These are phyloP conservation scores for Sporormia fimetaria DNA, from an alignment of 495 filamentous ascomycete species.

Conservation along the genomic window DNA sequence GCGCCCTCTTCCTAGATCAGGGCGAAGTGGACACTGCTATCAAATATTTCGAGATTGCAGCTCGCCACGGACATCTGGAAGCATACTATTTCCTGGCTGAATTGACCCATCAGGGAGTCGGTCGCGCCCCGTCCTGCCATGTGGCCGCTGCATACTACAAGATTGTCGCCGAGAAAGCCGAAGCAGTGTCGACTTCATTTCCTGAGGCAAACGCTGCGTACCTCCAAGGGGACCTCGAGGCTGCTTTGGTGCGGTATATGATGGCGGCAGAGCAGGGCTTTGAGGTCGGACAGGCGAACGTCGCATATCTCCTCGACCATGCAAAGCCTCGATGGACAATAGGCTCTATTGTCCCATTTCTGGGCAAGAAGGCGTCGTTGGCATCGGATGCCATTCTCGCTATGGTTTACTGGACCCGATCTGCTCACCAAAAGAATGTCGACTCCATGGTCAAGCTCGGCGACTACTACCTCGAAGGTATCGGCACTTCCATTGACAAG, in stretches of 20 bases:
- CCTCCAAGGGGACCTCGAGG: conserved; percentile 72
- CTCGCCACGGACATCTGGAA: conserved; percentile 78
- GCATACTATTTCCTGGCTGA: conserved; percentile 93
- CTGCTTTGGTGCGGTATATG: conserved; percentile 73
- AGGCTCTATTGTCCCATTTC: conserved; percentile 28
- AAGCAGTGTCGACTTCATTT: conserved; percentile 73
- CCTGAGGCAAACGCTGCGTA: conserved; percentile 76
- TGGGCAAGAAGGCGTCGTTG: conserved; percentile 29
- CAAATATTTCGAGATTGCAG: conserved; percentile 86
- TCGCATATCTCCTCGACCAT: conserved; percentile 82
- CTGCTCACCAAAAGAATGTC: conserved; percentile 83
- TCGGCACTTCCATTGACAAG: conserved; percentile 56
- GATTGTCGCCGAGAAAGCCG: conserved; percentile 81
- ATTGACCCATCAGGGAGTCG: conserved; percentile 69
- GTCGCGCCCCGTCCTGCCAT: conserved; percentile 66
- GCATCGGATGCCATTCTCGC: conserved; percentile 66
- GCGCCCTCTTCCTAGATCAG: conserved; percentile 82
- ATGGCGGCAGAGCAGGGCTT: conserved; percentile 96
- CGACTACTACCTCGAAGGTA: conserved; percentile 81
- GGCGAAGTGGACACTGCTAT: conserved; percentile 64
- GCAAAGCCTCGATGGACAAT: conserved; percentile 53
- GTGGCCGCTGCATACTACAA: conserved; percentile 87
- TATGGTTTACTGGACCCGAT: conserved; percentile 91
- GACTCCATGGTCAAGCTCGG: conserved; percentile 97
- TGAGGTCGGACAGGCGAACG: conserved; percentile 85